phyloP scores from a whole-genome alignment of 2,329 filamentous ascomycete species.

The Diaporthe ilicicola region DNA sequence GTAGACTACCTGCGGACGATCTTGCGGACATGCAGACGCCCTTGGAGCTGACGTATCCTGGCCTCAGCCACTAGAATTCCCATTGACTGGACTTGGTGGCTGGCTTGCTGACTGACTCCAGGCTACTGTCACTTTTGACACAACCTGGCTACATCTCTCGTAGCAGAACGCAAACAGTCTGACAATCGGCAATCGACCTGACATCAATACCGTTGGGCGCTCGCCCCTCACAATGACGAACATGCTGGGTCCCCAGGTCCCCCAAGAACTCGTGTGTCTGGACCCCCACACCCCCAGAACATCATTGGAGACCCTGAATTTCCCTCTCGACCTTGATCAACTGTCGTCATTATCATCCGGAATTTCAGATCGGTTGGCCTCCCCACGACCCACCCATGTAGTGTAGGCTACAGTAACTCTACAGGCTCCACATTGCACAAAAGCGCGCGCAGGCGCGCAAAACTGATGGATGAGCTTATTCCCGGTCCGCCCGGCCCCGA shows the following conservation, averaged over 20 bases:
- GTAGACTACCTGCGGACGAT: background rate
- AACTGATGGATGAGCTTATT: background rate
- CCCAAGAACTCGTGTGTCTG: background rate
- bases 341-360: conserved; percentile 20
- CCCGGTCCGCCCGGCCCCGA: background rate
- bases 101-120: background rate
- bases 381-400: background rate
- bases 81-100: background rate
- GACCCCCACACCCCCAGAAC: background rate
- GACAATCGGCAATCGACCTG: background rate
- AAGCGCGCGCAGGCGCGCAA: too few species aligned
- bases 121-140: background rate
- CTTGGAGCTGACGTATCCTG: conserved; percentile 12
- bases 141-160: conserved; percentile 2
- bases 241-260: background rate
- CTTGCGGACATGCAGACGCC: conserved; percentile 1
- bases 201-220: background rate
- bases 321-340: background rate
- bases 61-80: conserved; percentile 9
- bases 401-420: too few species aligned
- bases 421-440: background rate
- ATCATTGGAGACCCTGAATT: conserved; percentile 10
- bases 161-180: background rate
- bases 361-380: conserved; percentile 21
- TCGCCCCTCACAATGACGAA: conserved; percentile 7